Base-by-base conservation (phyloP, 2,329 filamentous ascomycete species). In the Eutypa lata region DNA sequence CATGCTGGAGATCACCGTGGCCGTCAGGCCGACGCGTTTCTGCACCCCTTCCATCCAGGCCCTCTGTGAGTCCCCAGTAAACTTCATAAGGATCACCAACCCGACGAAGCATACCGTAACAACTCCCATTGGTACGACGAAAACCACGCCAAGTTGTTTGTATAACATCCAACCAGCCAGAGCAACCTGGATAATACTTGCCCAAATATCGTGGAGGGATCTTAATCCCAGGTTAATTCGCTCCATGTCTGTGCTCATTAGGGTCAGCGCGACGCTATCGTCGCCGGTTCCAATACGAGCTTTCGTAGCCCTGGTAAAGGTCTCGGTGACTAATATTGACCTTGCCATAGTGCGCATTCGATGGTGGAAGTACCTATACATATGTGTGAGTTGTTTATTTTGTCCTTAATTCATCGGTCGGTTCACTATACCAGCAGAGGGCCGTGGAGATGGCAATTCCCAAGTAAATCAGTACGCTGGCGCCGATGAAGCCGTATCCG, bases 221-320 rank as follows among this genome's bases (percentile, higher is more conserved):
- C 57, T 51, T 2, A 66, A 58, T 1, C 70, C 73, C 0, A 57
- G 48, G 0, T 66, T 53, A 4, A 78, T 70, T 8, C 70, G 66
- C 50, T 77, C 75, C 7, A 77, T 64, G 38, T 79, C 76, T 4
- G 73, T 71, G 49, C 55, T 75, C 75, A 78, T 78, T 2, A 77
- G 64, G 0, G 75, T 76, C 44, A 78, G 55, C 0, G 73, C 70
- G 0, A 71, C 69, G 3, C 69, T 65, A 22, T 73, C 68, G 35
- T 71, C 68, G 1, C 67, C 59, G 0, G 28, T 11, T 19, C 43
- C 48, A 21, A 40, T 49, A 16, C 38, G 40, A 31, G 40, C 48
- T 19, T 19, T 38, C 16, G 42, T 49, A 18, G 48, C 48, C 47
- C 50, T 53, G 28, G 21, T 47, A 19, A 46, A 53, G 10, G 46